Evolutionary conservation across 495 filamentous ascomycete species (phyloP).

Genomic region (Evansstolkia leycettana): DNA sequence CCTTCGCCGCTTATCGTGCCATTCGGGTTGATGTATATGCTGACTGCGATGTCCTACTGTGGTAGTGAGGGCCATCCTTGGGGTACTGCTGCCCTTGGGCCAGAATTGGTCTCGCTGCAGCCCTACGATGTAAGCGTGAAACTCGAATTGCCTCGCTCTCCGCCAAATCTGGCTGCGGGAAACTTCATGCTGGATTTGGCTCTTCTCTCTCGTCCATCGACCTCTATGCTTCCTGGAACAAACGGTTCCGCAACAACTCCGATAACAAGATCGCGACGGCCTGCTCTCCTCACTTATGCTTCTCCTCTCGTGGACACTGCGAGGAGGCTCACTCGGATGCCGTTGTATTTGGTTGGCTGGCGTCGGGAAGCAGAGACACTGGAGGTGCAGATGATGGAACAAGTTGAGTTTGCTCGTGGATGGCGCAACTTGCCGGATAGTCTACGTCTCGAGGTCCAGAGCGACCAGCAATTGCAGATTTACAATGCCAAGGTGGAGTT

Average conservation of each 20-base stretch:
- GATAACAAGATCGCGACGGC: conserved; percentile 39
- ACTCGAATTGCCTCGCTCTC: conserved; percentile 57
- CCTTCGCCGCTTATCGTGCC: not conserved
- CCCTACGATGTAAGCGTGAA: conserved; percentile 58
- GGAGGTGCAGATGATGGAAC: conserved; percentile 59
- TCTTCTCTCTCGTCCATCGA: conserved; percentile 34
- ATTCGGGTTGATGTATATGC: too few relatives aligned
- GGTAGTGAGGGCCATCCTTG: conserved; percentile 29
- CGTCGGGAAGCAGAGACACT: conserved; percentile 42
- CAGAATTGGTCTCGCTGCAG: conserved; percentile 30
- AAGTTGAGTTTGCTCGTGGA: conserved; percentile 47
- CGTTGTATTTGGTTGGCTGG: conserved; percentile 48
- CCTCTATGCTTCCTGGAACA: conserved; percentile 11
- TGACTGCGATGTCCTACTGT: too few relatives aligned
- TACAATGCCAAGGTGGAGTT: conserved; percentile 60
- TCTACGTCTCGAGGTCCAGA: conserved; percentile 55
- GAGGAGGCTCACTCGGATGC: conserved; percentile 38
- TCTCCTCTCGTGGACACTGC: conserved; percentile 44
- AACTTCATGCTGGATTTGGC: conserved; percentile 93
- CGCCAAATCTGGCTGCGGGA: conserved; percentile 43
- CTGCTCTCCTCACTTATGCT: conserved; percentile 55
- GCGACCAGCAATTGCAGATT: conserved; percentile 53
- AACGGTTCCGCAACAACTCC: conserved; percentile 13
- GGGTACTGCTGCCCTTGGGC: conserved; percentile 28
- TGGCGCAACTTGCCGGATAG: conserved; percentile 43